These are phyloP conservation scores for Zymoseptoria passerinii DNA, from an alignment of 2,329 filamentous ascomycete species.

Conservation along the genomic window DNA sequence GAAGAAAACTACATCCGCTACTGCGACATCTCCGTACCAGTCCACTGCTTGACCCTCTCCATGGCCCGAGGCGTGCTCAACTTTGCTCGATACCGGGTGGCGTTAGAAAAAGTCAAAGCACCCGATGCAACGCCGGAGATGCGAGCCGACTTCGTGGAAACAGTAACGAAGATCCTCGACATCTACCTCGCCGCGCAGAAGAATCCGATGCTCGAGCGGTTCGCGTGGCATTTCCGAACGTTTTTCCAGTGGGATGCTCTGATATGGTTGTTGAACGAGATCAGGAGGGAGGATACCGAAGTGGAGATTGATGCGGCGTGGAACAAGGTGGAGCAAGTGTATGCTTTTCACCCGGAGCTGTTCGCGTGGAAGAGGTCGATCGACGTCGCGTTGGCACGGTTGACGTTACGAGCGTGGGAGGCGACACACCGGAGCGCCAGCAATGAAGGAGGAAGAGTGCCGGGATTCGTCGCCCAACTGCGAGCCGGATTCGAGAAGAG, in stretches of 20 bases:
- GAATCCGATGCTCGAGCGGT: constrained; percentile 36
- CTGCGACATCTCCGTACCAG: constrained; percentile 36
- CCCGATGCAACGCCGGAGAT: constrained; percentile 26
- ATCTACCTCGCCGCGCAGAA: constrained; percentile 35
- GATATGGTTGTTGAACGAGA: constrained; percentile 29
- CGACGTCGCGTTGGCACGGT: constrained; percentile 35
- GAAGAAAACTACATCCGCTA: constrained; percentile 39
- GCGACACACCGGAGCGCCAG: constrained; percentile 9
- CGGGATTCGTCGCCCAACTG: not conserved
- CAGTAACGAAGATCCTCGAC: constrained; percentile 35
- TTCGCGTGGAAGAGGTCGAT: constrained; percentile 32
- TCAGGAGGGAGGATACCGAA: constrained; percentile 19
- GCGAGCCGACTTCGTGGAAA: constrained; percentile 34
- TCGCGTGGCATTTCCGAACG: constrained; percentile 47
- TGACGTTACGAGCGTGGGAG: constrained; percentile 41
- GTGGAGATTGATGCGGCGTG: constrained; percentile 31
- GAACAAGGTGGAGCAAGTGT: constrained; percentile 39
- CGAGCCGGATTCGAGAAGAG: constrained; percentile 7
- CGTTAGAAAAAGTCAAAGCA: constrained; percentile 35
- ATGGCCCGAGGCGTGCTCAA: constrained; percentile 38
- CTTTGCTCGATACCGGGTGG: constrained; percentile 38
- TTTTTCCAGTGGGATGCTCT: constrained; percentile 40
- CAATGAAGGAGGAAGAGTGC: not conserved
- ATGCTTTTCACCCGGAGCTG: constrained; percentile 36
- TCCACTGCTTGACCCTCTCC: constrained; percentile 38